Evolutionary conservation across 2,329 filamentous ascomycete species (phyloP).

Genomic region (Aotearoamyces nothofagi): DNA sequence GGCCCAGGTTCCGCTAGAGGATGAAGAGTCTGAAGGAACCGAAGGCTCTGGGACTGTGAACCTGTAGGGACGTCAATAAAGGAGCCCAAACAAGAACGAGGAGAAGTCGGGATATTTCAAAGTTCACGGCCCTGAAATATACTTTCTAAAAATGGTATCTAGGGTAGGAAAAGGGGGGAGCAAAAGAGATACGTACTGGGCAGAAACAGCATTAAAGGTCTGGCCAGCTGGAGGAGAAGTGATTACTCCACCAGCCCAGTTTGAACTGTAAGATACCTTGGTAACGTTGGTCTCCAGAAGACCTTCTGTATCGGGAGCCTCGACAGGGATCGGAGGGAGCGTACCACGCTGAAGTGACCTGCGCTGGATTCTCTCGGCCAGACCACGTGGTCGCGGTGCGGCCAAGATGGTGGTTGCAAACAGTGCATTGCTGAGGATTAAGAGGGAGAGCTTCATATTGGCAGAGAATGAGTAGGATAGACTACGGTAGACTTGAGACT

Average conservation of each 20-base stretch:
- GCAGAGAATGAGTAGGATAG: not conserved
- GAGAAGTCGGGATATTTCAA: too few species aligned
- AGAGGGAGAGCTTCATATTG: conserved; percentile 1
- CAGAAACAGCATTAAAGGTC: conserved; percentile 21
- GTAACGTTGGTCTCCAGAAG: conserved; percentile 13
- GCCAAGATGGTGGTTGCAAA: not conserved
- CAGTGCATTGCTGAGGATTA: conserved; percentile 1
- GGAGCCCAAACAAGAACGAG: too few species aligned
- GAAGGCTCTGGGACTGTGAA: conserved; percentile 1
- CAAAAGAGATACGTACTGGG: too few species aligned
- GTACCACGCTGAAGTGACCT: too few species aligned
- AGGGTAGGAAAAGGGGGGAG: too few species aligned
- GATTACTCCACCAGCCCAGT: conserved; percentile 25
- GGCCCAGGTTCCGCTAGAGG: not conserved
- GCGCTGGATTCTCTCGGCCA: too few species aligned
- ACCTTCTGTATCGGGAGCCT: too few species aligned
- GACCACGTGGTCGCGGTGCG: not conserved
- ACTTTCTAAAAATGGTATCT: too few species aligned
- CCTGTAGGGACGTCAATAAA: too few species aligned
- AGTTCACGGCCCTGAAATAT: too few species aligned
- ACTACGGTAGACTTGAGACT: too few species aligned
- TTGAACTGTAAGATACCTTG: conserved; percentile 13
- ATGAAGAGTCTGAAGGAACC: not conserved
- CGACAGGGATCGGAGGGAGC: too few species aligned
- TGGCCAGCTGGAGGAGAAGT: conserved; percentile 12